A percentile compares a stretch with the other conserved stretches of the same genome.
phyloP scores from a whole-genome alignment of 768 basidiomycete species.

The Pholiota conissans region DNA sequence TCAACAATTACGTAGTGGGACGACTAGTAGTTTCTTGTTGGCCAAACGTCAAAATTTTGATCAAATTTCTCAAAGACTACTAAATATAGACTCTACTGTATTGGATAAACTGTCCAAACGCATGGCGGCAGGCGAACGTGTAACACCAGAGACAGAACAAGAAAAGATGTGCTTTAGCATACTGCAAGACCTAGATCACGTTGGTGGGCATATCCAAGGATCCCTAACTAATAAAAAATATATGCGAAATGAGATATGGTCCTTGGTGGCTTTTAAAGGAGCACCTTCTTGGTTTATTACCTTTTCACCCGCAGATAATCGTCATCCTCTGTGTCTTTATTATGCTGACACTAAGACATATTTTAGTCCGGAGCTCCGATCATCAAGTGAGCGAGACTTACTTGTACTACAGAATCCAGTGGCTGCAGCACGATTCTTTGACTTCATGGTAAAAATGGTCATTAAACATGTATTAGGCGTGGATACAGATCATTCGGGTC shows the following conservation, averaged over 20 bases:
- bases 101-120: conserved; percentile 17
- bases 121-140: conserved; percentile 23
- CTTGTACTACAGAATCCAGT: conserved; percentile 27
- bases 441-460: conserved; percentile 26
- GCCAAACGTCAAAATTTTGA: conserved; percentile 24
- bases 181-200: conserved; percentile 24
- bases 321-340: conserved; percentile 26
- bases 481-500: conserved; percentile 10
- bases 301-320: conserved; percentile 27
- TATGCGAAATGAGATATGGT: conserved; percentile 31
- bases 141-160: background rate
- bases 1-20: conserved; percentile 31
- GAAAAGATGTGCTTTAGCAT: conserved; percentile 15
- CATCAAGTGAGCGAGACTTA: conserved; percentile 13
- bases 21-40: conserved; percentile 24
- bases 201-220: conserved; percentile 24
- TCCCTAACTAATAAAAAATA: conserved; percentile 25
- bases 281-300: conserved; percentile 31
- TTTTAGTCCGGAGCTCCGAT: conserved; percentile 14
- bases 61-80: conserved; percentile 22
- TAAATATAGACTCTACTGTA: conserved; percentile 22
- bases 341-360: conserved; percentile 16
- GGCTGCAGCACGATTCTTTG: conserved; percentile 31
- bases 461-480: conserved; percentile 25
- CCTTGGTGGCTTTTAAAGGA: conserved; percentile 22